phyloP scores from a whole-genome alignment of 257 asterid genomes.

The Przewalskia tangutica region DNA sequence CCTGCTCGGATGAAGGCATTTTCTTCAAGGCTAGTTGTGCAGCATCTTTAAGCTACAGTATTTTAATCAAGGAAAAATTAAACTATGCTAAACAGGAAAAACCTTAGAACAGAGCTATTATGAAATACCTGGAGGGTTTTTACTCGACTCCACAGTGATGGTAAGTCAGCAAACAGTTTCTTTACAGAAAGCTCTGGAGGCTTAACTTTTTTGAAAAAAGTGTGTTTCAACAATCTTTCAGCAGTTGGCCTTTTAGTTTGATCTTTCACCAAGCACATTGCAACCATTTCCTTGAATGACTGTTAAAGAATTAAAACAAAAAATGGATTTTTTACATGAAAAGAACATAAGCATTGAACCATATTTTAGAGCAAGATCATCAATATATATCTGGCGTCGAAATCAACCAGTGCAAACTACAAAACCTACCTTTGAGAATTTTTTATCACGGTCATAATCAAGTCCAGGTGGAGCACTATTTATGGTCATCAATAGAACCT shows the following conservation, averaged over 20 bases:
- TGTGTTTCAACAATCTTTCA: slow-evolving; percentile 78
- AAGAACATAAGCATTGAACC: neutral
- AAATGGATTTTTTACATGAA: neutral
- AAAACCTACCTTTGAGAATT: slow-evolving; percentile 78
- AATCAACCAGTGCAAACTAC: neutral
- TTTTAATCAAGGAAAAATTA: slow-evolving; percentile 12
- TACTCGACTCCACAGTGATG: slow-evolving; percentile 86
- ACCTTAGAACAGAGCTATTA: slow-evolving; percentile 2
- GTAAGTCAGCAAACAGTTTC: slow-evolving; percentile 73
- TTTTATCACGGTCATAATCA: slow-evolving; percentile 98
- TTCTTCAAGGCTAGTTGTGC: slow-evolving; percentile 89
- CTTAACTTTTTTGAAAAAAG: slow-evolving; percentile 82
- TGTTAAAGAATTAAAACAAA: slow-evolving; percentile 20
- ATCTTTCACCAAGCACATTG: slow-evolving; percentile 99
- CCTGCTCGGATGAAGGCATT: slow-evolving; percentile 88
- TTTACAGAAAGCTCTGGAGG: slow-evolving; percentile 84
- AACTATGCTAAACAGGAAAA: slow-evolving; percentile 2
- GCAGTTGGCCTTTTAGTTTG: slow-evolving; percentile 98
- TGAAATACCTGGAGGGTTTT: slow-evolving; percentile 77
- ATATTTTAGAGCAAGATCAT: neutral
- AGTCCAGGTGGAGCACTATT: slow-evolving; percentile 99
- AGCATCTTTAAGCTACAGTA: slow-evolving; percentile 80
- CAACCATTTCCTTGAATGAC: slow-evolving; percentile 99
- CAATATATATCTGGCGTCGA: neutral
- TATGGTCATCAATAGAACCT: slow-evolving; percentile 97